Conservation (phyloP, 2,329 filamentous ascomycete species). For the Colletotrichum zoysiae region DNA sequence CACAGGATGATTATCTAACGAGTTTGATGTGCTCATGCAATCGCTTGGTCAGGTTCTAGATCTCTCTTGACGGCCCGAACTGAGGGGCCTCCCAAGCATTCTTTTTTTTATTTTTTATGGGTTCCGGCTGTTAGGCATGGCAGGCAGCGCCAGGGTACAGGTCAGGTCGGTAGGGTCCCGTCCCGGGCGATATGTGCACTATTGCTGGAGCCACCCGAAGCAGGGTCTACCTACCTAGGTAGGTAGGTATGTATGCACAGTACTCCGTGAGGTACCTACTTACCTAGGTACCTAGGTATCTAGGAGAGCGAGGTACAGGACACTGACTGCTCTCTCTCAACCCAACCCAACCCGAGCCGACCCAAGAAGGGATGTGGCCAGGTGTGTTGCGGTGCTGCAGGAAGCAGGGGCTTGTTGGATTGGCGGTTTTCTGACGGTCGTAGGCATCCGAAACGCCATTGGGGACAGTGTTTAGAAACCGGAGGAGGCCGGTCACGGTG, state of each 20-base stretch:
- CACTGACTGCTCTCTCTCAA: background rate
- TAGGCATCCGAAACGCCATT: slow-evolving; percentile 37
- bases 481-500: slow-evolving; percentile 14
- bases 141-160: slow-evolving; percentile 19
- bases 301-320: too few relatives aligned
- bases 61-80: slow-evolving; percentile 29
- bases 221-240: background rate
- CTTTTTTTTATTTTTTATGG: background rate
- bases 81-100: slow-evolving; percentile 33
- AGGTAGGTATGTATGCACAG: too few relatives aligned
- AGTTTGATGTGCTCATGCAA: slow-evolving; percentile 7
- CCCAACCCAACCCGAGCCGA: background rate
- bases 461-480: slow-evolving; percentile 29
- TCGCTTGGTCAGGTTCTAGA: slow-evolving; percentile 40
- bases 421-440: slow-evolving; percentile 18
- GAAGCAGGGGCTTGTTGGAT: slow-evolving; percentile 14
- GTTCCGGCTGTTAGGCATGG: slow-evolving; percentile 10
- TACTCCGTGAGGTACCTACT: too few relatives aligned
- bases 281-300: background rate
- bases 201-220: background rate
- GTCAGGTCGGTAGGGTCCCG: slow-evolving; percentile 13
- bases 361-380: background rate
- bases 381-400: background rate
- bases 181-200: slow-evolving; percentile 5
- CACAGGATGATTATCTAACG: slow-evolving; percentile 37